Evolutionary conservation across 2,329 filamentous ascomycete species (phyloP).

Genomic region (Ceratocystis smalleyi): DNA sequence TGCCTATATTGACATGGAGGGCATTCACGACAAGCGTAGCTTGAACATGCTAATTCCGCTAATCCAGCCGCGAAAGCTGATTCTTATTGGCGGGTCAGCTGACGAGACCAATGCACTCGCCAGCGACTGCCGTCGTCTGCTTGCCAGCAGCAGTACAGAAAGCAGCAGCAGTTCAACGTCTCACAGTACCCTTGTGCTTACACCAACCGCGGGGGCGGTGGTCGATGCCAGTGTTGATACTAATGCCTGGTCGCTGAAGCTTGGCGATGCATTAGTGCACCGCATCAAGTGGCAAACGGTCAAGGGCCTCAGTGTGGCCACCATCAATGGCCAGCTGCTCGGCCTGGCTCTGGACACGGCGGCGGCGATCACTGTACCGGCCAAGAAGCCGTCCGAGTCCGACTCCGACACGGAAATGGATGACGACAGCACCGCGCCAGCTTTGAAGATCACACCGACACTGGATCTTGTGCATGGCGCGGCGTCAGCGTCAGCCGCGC

Average conservation of each 20-base stretch:
- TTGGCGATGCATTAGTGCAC: constrained; percentile 71
- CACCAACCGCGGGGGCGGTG: constrained; percentile 54
- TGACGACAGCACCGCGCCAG: constrained; percentile 16
- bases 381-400: constrained; percentile 13
- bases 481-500: constrained; percentile 50
- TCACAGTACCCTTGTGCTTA: constrained; percentile 58
- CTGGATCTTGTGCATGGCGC: constrained; percentile 47
- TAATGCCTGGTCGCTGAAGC: constrained; percentile 89
- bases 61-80: constrained; percentile 84
- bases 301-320: constrained; percentile 75
- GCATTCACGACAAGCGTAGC: constrained; percentile 83
- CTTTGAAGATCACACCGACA: constrained; percentile 28
- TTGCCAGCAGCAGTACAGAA: constrained; percentile 33
- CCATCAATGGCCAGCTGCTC: constrained; percentile 60
- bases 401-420: constrained; percentile 16
- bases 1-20: constrained; percentile 80
- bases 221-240: constrained; percentile 93
- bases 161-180: neutral
- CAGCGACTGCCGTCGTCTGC: constrained; percentile 58
- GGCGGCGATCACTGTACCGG: constrained; percentile 14
- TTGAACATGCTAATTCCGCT: constrained; percentile 88
- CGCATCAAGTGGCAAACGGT: constrained; percentile 91
- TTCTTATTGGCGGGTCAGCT: constrained; percentile 68
- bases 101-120: constrained; percentile 69
- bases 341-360: constrained; percentile 24